These are phyloP conservation scores for Ustilago nuda DNA, from an alignment of 1,284 basidiomycete species.

Conservation along the genomic window DNA sequence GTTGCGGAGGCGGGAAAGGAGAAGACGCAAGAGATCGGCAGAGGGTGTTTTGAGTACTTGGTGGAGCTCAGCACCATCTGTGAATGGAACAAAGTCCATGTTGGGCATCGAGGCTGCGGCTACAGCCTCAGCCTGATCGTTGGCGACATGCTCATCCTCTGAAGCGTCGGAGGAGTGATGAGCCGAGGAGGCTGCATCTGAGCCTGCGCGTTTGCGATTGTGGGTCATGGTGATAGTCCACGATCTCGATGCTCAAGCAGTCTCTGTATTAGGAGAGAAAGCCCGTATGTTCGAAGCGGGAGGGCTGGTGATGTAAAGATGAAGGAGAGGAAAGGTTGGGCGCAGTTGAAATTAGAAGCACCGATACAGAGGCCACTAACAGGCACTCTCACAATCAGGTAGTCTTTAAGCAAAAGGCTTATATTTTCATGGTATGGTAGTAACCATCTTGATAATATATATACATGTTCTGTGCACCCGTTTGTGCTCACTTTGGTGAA, in stretches of 20 bases:
- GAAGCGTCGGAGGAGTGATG: slow-evolving; percentile 26
- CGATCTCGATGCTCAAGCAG: not conserved
- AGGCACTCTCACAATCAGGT: no score
- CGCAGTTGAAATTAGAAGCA: no score
- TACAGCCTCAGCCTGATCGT: slow-evolving; percentile 5
- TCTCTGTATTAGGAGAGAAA: not conserved
- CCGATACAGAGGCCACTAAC: no score
- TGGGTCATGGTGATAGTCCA: slow-evolving; percentile 21
- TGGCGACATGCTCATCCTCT: slow-evolving; percentile 20
- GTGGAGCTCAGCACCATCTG: slow-evolving; percentile 33
- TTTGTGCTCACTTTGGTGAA: no score
- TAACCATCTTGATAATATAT: no score
- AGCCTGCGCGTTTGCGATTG: slow-evolving; percentile 41
- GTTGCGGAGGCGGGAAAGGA: slow-evolving; percentile 41
- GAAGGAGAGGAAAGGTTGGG: not conserved
- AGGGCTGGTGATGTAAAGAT: not conserved
- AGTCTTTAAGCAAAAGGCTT: no score
- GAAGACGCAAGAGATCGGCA: slow-evolving; percentile 36
- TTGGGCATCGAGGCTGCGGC: slow-evolving; percentile 8
- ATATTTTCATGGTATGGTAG: no score
- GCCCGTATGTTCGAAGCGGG: not conserved
- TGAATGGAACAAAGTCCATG: slow-evolving; percentile 30
- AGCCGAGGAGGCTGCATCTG: slow-evolving; percentile 30
- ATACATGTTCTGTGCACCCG: no score
- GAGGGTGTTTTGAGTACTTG: slow-evolving; percentile 44